Percentiles rank a stretch among this genome's conserved stretches.
phyloP scores from a whole-genome alignment of 2,329 filamentous ascomycete species.

The Malbranchea cinnamomea region DNA sequence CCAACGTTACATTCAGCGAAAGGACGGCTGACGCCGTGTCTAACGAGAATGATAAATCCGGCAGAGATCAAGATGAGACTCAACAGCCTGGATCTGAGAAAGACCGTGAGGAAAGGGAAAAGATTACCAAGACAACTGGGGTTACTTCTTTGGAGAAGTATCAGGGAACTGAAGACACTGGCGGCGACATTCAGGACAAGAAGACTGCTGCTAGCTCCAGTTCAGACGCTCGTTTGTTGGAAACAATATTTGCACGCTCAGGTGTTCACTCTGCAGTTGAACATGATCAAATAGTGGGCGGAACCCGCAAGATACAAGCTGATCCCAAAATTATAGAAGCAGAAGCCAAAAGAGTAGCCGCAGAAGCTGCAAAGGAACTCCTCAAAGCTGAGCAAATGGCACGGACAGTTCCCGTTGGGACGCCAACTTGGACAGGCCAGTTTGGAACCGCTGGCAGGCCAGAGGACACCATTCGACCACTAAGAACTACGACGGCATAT shows the following conservation, averaged over 20 bases:
- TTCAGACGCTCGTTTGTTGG: conserved; percentile 63
- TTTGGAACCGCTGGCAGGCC: conserved; percentile 64
- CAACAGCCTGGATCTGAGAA: conserved; percentile 9
- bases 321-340: conserved; percentile 65
- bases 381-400: conserved; percentile 59
- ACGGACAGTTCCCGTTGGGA: conserved; percentile 58
- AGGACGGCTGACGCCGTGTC: conserved; percentile 5
- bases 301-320: conserved; percentile 54
- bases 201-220: conserved; percentile 20
- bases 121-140: conserved; percentile 41
- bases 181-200: conserved; percentile 13
- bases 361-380: conserved; percentile 61
- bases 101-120: conserved; percentile 22
- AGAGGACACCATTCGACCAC: conserved; percentile 25
- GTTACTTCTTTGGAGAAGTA: conserved; percentile 53
- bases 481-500: conserved; percentile 5
- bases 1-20: conserved; percentile 53
- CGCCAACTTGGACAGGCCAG: conserved; percentile 85
- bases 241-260: conserved; percentile 73
- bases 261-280: conserved; percentile 84
- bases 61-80: not conserved
- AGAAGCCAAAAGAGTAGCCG: conserved; percentile 67
- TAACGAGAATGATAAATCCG: no score
- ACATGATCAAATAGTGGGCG: conserved; percentile 80
- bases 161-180: conserved; percentile 33